A percentile compares a stretch with the other conserved stretches of the same genome.
Evolutionary conservation across 768 basidiomycete species (phyloP).

Genomic region (Chlorophyllum brunneum): DNA sequence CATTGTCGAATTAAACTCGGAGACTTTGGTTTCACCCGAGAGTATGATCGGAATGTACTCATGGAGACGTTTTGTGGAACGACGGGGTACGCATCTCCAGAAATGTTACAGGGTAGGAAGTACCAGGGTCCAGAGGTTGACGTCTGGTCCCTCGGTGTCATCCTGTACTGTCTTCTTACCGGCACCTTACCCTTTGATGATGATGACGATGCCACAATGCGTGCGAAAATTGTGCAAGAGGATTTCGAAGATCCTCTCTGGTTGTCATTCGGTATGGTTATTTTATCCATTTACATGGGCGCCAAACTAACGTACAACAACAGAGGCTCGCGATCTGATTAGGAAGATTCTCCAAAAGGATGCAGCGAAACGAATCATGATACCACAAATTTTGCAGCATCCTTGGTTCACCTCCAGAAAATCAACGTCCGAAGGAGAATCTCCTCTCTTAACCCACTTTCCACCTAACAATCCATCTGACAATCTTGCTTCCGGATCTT

Average conservation of each 20-base stretch:
- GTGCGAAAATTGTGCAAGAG: constrained; percentile 75
- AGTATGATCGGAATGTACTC: constrained; percentile 72
- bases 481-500: constrained; percentile 33
- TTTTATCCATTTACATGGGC: background rate
- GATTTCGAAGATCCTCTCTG: constrained; percentile 92
- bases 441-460: constrained; percentile 22
- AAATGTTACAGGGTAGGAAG: constrained; percentile 84
- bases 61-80: constrained; percentile 97
- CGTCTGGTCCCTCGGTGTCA: constrained; percentile 92
- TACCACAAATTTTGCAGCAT: constrained; percentile 82
- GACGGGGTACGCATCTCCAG: constrained; percentile 89
- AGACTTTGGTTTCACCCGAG: constrained; percentile 93
- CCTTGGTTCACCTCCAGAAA: constrained; percentile 70
- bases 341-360: constrained; percentile 75
- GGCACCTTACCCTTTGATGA: constrained; percentile 91
- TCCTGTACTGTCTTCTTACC: constrained; percentile 84
- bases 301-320: constrained; percentile 12
- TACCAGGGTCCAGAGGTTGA: constrained; percentile 98
- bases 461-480: constrained; percentile 18
- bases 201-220: constrained; percentile 83
- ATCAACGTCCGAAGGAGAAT: constrained; percentile 30
- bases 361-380: constrained; percentile 67
- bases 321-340: constrained; percentile 87
- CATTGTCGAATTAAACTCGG: constrained; percentile 89
- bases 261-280: constrained; percentile 72